Conservation (phyloP, 2,329 filamentous ascomycete genomes). For the Fusarium duplospermum region DNA sequence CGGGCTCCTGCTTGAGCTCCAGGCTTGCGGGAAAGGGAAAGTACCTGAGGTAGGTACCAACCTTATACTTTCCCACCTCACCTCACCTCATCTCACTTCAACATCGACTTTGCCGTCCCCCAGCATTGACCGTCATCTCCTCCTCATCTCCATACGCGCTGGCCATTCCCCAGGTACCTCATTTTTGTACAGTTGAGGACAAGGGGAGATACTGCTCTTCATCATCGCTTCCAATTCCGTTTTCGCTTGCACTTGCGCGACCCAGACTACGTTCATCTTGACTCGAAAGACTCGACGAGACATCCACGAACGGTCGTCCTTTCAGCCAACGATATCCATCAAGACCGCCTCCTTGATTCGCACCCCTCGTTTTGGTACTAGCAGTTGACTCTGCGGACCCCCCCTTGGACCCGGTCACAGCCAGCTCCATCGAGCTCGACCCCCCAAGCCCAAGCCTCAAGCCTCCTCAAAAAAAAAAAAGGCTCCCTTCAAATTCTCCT, state of each 20-base stretch:
- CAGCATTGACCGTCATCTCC: constrained; percentile 4
- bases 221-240: constrained; percentile 6
- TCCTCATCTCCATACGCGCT: background rate
- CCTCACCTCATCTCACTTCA: constrained; percentile 5
- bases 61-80: constrained; percentile 25
- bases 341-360: constrained; percentile 17
- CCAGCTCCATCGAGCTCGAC: constrained; percentile 31
- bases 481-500: constrained; percentile 36
- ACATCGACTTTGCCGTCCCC: constrained; percentile 1
- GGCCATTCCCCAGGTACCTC: constrained; percentile 9
- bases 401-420: constrained; percentile 11
- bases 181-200: background rate
- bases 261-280: constrained; percentile 12
- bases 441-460: constrained; percentile 19
- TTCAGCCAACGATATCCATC: constrained; percentile 34
- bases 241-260: constrained; percentile 19
- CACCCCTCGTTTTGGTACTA: constrained; percentile 23
- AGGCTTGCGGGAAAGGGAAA: background rate
- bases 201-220: constrained; percentile 17
- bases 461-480: constrained; percentile 8
- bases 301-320: constrained; percentile 31
- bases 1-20: background rate
- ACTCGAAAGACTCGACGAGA: constrained; percentile 11
- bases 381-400: constrained; percentile 21
- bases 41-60: constrained; percentile 10